Base-by-base conservation (phyloP, 2,329 filamentous ascomycete species). In the Lasiodiplodia citricola region DNA sequence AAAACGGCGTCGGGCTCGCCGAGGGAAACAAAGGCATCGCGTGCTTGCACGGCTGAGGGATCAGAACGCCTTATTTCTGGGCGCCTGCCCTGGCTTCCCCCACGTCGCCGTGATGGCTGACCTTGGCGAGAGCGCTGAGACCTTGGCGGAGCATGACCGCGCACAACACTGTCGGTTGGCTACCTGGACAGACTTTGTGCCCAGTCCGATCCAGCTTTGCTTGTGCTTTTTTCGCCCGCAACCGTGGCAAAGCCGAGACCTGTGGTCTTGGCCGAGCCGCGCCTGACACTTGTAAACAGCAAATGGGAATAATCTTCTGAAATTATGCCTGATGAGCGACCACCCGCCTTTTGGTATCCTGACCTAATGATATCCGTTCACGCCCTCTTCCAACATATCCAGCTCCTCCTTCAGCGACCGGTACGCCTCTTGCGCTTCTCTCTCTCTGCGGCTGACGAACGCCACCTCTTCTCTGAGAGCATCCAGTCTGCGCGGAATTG, bases 401-500 rank as follows among this genome's bases (percentile, higher is more conserved):
- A 97, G 79, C 83, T 98, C 96, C 57, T 94, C 92, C 80, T 87
- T 93, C 69, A 89, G 87, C 71, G 82, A 83, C 73, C 92, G 87
- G 78, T 96, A 99, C 74, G 91, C 79, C 72, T 97, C 94, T 81
- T 99, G 96, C 7, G 93, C 94, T 81, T 97, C 93, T 69, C 94
- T 86, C 83, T 98, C 95, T 71, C 95, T 86, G 74, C 88, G 88
- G 73, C 89, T 92, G 11, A 98, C 87, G 74, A 92, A 92, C 7
- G 85, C 87, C 25, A 97, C 94, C 78, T 97, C 94, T n/a, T 92
- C 91, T 63, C 94, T 88, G 68, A 97, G 81, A 13, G 86, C 85
- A 72, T 91, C 92, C 65, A 98, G 82, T 37, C 96, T 86, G 67
- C 89, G 86, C 56, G 85, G 84, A 69, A 97, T 86, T 0, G 91